Base-by-base conservation (phyloP, 2,329 filamentous ascomycete genomes). In the Alternaria conjuncta region DNA sequence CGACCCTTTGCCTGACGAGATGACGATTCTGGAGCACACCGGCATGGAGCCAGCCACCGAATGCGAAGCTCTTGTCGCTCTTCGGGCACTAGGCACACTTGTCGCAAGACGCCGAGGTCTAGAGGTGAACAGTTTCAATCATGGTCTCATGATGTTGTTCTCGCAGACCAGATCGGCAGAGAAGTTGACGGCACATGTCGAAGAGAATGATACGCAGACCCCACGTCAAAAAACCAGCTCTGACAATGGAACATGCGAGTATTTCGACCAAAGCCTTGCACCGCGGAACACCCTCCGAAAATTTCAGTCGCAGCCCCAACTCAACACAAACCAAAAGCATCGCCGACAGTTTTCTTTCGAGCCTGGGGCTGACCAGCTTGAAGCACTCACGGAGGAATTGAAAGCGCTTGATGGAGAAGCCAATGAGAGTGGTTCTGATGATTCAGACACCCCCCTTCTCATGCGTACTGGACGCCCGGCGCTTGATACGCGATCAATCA, bases 261-360 rank as follows among this genome's bases (percentile, higher is more conserved):
- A 45, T 26, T 11, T 23, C 21, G 50, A 55, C 23, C 47, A 28
- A 8, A 12, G 47, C 8, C 25, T 43, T 15, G 69, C 46, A 11
- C 58, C 61, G 25, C 56, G 54, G 12, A 57, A 49, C 9, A 32
- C 20, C 13, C 26, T 65, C 8, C 63, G 60, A 44, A 68, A 60
- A 21, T 55, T 66, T 30, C 70, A 58, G 45, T 72, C 71, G 28
- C 71, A 72, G 23, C 68, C 72, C 44, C 64, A 65, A 23, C 60
- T 72, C 9, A 63, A 55, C 43, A 70, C 68, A 43, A 58, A 66
- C 11, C 64, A 71, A 18, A 67, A 57, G n/a, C 68, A 65, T 43
- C 71, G 64, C 23, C 75, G 79, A 32, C 76, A 80, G 44, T 84
- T 83, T 65, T 84, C 82, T 0, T 83, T 84, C 55, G 81, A 82